Base-by-base conservation (phyloP, 441 rosid genomes). In the Mallotus japonicus region DNA sequence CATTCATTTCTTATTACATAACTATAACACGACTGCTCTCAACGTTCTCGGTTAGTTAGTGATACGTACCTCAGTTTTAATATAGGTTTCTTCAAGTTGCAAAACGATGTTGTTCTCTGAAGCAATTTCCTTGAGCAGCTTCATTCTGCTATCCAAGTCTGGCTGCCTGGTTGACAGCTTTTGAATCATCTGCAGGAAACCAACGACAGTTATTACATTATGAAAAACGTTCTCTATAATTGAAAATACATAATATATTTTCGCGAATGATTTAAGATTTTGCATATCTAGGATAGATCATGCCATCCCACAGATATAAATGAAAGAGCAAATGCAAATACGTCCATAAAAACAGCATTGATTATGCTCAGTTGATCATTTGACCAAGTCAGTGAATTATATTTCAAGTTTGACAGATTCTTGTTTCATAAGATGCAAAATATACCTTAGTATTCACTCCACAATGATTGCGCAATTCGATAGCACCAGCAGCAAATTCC, bases 131-230 rank as follows among this genome's bases (percentile, higher is more conserved):
- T 85, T 82, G 46, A 95, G 84, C 67, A 81, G 81, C 75, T 87
- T 88, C 84, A 77, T 81, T 79, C 82, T 87, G 84, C 50, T 85
- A 75, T 89, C 91, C 82, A 76, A 71, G 59, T 77, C 77, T 13
- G 99, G 93, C 76, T 75, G 86, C 79, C 92, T 87, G 24, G 99
- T 92, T 2, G 97, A 92, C 32, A 95, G 83, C 90, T 90, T 92
- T 66, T 86, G 97, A 73, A 91, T 75, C 79, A 92, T 86, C 99
- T 92, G 74, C 72, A 74, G 24, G 42, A 78, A 40, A 55, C 44
- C 51, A 56, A 28, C 11, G 11, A 49, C 20, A 54, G 46, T 66
- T 34, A 2, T 1, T 46, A 2, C 9, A 44, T 44, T 44, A 44
- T 8, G 11, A 8, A 8, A 8, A 44, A 44, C 2, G 40, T 4